Percentiles rank a stretch among this genome's conserved stretches.
Evolutionary conservation across 129 eudicot species (phyloP).

Genomic region (Tanacetum coccineum): DNA sequence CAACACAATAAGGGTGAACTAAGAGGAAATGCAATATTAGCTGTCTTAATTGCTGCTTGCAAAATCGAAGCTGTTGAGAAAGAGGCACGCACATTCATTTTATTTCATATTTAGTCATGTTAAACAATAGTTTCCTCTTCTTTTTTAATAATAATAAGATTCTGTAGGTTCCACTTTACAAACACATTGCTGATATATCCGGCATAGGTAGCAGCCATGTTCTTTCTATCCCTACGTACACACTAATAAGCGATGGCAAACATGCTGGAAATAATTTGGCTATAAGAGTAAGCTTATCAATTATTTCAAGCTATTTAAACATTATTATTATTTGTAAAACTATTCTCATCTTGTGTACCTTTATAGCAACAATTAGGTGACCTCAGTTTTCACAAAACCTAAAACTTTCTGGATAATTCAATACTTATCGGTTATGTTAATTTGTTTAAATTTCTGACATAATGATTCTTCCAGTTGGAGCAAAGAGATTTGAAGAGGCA

Average conservation of each 20-base stretch:
- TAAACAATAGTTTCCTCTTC: too few relatives aligned
- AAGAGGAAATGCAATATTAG: constrained; percentile 94
- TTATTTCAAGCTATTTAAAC: too few relatives aligned
- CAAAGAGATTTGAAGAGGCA: constrained; percentile 87
- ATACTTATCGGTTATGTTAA: background rate
- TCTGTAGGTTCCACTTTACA: constrained; percentile 75
- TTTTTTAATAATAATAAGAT: background rate
- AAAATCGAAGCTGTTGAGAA: constrained; percentile 93
- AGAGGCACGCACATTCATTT: constrained; percentile 41
- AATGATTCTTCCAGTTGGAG: constrained; percentile 88
- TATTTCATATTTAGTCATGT: background rate
- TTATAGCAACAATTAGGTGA: constrained; percentile 37
- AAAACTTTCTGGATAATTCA: background rate
- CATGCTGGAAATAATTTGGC: constrained; percentile 82
- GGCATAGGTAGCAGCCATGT: constrained; percentile 49
- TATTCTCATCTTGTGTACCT: too few relatives aligned
- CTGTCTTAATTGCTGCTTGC: constrained; percentile 92
- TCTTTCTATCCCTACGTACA: constrained; percentile 88
- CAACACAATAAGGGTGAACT: constrained; percentile 89
- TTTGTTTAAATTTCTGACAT: constrained; percentile 52
- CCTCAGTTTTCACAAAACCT: constrained; percentile 45
- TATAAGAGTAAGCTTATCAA: constrained; percentile 41
- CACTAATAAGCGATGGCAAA: constrained; percentile 86
- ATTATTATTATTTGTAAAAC: too few relatives aligned
- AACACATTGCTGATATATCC: constrained; percentile 81